phyloP scores from a whole-genome alignment of 441 rosid species.

The Jatropha multifida region DNA sequence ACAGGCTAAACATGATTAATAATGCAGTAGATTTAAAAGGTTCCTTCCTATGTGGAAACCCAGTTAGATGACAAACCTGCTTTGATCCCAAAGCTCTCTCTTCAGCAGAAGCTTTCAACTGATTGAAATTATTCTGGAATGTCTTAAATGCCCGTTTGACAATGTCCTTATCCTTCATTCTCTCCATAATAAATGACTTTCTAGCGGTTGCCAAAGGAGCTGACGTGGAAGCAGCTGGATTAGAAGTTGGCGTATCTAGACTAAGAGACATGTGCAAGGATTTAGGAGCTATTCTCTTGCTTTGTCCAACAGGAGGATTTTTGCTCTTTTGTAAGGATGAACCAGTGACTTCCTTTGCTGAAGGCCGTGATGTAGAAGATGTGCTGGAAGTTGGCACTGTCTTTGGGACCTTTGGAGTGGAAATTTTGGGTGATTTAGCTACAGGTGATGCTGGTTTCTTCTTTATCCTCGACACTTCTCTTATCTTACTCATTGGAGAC shows the following conservation, averaged over 20 bases:
- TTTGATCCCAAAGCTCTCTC: slow-evolving; percentile 46
- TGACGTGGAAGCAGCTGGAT: slow-evolving; percentile 35
- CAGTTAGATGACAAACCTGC: slow-evolving; percentile 47
- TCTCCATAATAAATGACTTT: slow-evolving; percentile 85
- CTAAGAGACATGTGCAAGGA: slow-evolving; percentile 71
- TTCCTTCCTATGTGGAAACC: slow-evolving; percentile 8
- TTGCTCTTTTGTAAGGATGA: slow-evolving; percentile 38
- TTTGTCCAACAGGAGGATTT: slow-evolving; percentile 33
- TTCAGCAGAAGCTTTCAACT: slow-evolving; percentile 41
- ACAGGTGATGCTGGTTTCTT: slow-evolving; percentile 53
- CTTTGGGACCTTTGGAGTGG: slow-evolving; percentile 54
- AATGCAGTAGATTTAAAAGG: slow-evolving; percentile 8
- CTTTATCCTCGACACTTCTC: slow-evolving; percentile 38
- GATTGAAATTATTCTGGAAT: slow-evolving; percentile 62
- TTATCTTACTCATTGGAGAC: slow-evolving; percentile 41
- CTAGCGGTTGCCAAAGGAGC: slow-evolving; percentile 41
- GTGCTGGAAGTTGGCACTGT: slow-evolving; percentile 40
- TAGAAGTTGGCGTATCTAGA: slow-evolving; percentile 46
- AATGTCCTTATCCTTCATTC: slow-evolving; percentile 98
- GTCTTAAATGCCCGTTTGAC: slow-evolving; percentile 88
- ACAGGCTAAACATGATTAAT: slow-evolving; percentile 2
- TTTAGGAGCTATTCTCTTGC: slow-evolving; percentile 67
- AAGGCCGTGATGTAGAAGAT: slow-evolving; percentile 41
- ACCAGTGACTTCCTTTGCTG: slow-evolving; percentile 37
- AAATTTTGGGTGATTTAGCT: slow-evolving; percentile 41